A percentile compares a stretch with the other conserved stretches of the same genome.
These are phyloP conservation scores for Nitzschia sp. DNA, from an alignment of 108 stramenopile genomes.

Conservation along the genomic window DNA sequence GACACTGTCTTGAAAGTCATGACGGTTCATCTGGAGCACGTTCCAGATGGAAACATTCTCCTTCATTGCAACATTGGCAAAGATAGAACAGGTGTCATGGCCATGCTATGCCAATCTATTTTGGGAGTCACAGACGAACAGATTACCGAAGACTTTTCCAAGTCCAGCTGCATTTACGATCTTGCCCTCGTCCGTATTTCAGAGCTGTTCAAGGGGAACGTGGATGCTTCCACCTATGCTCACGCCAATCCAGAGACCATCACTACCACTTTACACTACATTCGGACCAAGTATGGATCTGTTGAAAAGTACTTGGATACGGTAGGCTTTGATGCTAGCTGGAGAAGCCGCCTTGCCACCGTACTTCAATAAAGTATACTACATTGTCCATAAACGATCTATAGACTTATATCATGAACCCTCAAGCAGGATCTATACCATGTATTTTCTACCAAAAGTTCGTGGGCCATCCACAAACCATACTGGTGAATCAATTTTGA, in stretches of 20 bases:
- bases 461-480: no score
- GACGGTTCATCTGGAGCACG: conserved; percentile 6
- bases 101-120: conserved; percentile 7
- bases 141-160: not conserved
- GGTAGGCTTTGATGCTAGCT: conserved; percentile 12
- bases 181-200: not conserved
- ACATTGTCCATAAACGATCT: no score
- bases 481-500: no score
- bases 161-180: not conserved
- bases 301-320: conserved; percentile 8
- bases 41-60: conserved; percentile 12
- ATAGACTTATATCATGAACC: no score
- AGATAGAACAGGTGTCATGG: conserved; percentile 1
- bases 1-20: not conserved
- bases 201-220: not conserved
- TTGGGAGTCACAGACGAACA: conserved; percentile 6
- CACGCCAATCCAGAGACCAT: not conserved
- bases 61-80: conserved; percentile 13
- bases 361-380: not conserved
- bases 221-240: not conserved
- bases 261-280: not conserved
- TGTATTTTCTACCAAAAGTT: no score
- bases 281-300: conserved; percentile 5
- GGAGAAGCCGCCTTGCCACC: conserved; percentile 1
- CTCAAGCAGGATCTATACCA: no score